These are phyloP conservation scores for Tephrocybe sp. DNA, from an alignment of 768 basidiomycete genomes.

Conservation along the genomic window DNA sequence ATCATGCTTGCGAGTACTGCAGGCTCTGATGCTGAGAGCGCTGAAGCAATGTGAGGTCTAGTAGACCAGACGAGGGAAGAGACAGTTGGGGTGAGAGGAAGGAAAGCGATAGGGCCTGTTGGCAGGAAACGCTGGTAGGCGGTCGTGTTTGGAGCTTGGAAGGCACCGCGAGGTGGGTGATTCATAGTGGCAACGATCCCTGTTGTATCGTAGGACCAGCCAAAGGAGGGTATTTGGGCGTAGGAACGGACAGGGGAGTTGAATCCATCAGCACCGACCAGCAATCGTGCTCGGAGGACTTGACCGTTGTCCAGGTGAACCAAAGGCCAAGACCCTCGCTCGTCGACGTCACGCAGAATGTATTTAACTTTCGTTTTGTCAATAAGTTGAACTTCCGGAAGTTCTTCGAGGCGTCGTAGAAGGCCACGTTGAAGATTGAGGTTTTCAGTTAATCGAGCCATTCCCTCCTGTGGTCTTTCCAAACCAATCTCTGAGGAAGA, in stretches of 20 bases:
- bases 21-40: constrained; percentile 65
- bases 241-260: constrained; percentile 92
- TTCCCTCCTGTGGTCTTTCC: constrained; percentile 33
- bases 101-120: constrained; percentile 93
- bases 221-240: constrained; percentile 82
- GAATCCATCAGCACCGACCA: constrained; percentile 91
- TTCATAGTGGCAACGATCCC: constrained; percentile 88
- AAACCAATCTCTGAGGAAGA: constrained; percentile 49
- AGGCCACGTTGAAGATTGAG: constrained; percentile 89
- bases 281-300: constrained; percentile 66
- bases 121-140: constrained; percentile 95
- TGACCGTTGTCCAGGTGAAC: constrained; percentile 71
- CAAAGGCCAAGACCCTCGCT: constrained; percentile 73
- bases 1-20: constrained; percentile 71
- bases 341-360: constrained; percentile 56
- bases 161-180: constrained; percentile 65
- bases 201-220: constrained; percentile 89
- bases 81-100: constrained; percentile 75
- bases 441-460: constrained; percentile 91
- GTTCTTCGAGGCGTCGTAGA: constrained; percentile 56
- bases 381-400: constrained; percentile 58
- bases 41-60: constrained; percentile 69
- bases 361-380: constrained; percentile 75
- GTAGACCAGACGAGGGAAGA: constrained; percentile 98
- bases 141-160: constrained; percentile 67